Evolutionary conservation across 2,329 filamentous ascomycete species (phyloP), one percentile per base, ranked within the genome.

Genomic region (Fusarium compactum): DNA sequence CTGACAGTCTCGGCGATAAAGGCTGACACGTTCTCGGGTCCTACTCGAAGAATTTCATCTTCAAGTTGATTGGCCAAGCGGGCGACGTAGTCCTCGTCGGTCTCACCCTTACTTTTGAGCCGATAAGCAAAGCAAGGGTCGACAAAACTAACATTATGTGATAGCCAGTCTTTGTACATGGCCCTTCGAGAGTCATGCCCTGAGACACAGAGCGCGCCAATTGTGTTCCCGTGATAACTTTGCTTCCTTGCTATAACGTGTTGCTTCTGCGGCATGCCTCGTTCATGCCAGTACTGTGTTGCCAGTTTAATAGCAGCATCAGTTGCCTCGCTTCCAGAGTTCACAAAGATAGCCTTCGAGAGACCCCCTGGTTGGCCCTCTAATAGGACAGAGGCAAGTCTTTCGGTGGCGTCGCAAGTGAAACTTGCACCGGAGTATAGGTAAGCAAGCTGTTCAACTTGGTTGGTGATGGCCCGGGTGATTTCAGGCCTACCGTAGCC

Each of bases 141-240:
- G 15, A 77, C 73, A 25, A 72, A 53, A 61, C 66, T 73, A 25
- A 76, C 71, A 41, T 72, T 70, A 1, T 70, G 10, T 12, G 69
- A 68, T 30, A 72, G 25, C 69, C 57, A 72, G 29, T 58, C n/a
- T 12, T 45, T 30, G 38, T 68, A 70, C 22, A 72, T 65, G 3
- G 52, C 45, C 10, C 62, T 51, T 4, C 69, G 54, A 18, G 60
- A 62, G 27, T 63, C 38, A 22, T 72, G 62, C 1, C 66, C 69
- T 20, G 82, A 81, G 3, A 85, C 74, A 8, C 79, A 81, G 55
- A 86, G 77, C 1, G 83, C 77, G 0, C 83, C 85, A 15, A 86
- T 76, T 0, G 84, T 86, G 60, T 84, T 86, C 6, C 85, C 85
- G 69, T 87, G 85, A 61, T 86, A 87, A 7, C 77, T 80, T 65